phyloP scores from a whole-genome alignment of 148 eudicot species.

The Agrostemma githago region DNA sequence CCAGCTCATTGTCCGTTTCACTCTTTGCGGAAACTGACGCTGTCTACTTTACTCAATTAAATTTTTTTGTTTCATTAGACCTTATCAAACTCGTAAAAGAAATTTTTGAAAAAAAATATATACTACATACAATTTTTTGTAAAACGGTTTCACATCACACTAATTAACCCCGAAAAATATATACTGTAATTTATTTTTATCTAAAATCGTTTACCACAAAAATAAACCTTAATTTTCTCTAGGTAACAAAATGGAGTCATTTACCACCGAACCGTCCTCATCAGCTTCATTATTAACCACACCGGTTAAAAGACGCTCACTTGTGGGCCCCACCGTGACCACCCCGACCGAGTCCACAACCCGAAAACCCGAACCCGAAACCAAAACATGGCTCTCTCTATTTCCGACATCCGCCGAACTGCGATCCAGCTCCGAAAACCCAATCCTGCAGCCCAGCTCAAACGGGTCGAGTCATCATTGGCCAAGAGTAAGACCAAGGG shows the following conservation, averaged over 20 bases:
- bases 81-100: too few relatives aligned
- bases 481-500: constrained; percentile 29
- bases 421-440: constrained; percentile 38
- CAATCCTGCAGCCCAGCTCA: constrained; percentile 9
- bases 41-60: too few relatives aligned
- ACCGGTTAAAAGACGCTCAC: background rate
- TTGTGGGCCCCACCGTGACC: background rate
- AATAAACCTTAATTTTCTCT: too few relatives aligned
- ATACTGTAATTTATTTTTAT: too few relatives aligned
- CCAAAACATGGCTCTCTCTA: constrained; percentile 36
- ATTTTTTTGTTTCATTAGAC: too few relatives aligned
- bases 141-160: background rate
- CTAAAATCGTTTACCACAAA: too few relatives aligned
- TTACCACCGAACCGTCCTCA: background rate
- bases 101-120: too few relatives aligned
- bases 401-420: constrained; percentile 47
- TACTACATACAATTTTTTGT: too few relatives aligned
- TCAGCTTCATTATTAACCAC: background rate
- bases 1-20: too few relatives aligned
- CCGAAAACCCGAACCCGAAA: constrained; percentile 31
- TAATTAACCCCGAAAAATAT: background rate
- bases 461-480: constrained; percentile 12
- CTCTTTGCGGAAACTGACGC: too few relatives aligned
- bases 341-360: constrained; percentile 5
- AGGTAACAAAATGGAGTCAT: too few relatives aligned